A percentile compares a stretch with the other conserved stretches of the same genome.
These are phyloP conservation scores for Claviceps humidiphila DNA, from an alignment of 2,329 filamentous ascomycete species.

Conservation along the genomic window DNA sequence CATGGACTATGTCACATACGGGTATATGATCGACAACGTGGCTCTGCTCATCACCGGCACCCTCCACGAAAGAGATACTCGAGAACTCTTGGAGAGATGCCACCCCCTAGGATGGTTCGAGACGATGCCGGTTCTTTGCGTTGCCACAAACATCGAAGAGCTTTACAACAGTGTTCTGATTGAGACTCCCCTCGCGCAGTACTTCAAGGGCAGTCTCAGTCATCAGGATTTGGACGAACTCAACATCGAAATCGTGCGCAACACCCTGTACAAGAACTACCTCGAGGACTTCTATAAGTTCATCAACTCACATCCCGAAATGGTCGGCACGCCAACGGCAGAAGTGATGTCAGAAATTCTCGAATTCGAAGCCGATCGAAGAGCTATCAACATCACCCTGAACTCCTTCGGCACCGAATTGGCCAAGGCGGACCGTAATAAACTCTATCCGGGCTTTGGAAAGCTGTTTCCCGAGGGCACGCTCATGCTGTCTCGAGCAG, in stretches of 20 bases:
- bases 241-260: conserved; percentile 98
- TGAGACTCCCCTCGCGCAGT: conserved; percentile 87
- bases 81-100: conserved; percentile 87
- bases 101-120: conserved; percentile 98
- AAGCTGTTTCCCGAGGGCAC: conserved; percentile 88
- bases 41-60: conserved; percentile 96
- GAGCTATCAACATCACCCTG: conserved; percentile 97
- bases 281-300: conserved; percentile 95
- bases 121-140: conserved; percentile 94
- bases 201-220: conserved; percentile 93
- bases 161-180: conserved; percentile 96
- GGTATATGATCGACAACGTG: conserved; percentile 99
- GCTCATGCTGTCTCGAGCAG: conserved; percentile 84
- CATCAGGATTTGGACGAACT: conserved; percentile 96
- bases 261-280: conserved; percentile 99
- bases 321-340: conserved; percentile 75
- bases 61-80: conserved; percentile 90
- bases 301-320: conserved; percentile 77
- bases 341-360: conserved; percentile 94
- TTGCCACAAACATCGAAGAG: conserved; percentile 96
- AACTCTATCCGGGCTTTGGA: conserved; percentile 88
- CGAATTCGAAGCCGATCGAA: conserved; percentile 90
- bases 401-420: conserved; percentile 98
- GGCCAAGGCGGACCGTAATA: conserved; percentile 84
- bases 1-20: conserved; percentile 96